Evolutionary conservation across 2,329 filamentous ascomycete species (phyloP).

Genomic region (Spiromastix sp.): DNA sequence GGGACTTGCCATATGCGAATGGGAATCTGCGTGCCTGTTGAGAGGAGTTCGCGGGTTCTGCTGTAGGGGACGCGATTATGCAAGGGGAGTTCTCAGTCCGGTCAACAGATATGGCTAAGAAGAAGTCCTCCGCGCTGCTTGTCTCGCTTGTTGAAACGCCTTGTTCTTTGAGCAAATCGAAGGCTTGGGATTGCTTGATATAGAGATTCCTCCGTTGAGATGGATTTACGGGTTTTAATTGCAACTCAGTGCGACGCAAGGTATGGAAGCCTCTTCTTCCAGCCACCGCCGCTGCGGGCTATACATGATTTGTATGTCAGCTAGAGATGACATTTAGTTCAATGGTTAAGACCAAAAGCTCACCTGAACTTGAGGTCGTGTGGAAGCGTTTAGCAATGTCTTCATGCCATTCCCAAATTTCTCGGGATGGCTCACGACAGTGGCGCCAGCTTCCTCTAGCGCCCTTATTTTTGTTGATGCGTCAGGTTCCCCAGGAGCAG

Average conservation of each 20-base stretch:
- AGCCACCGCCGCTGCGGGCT: constrained; percentile 16
- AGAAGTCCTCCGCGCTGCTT: constrained; percentile 32
- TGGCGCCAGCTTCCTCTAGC: constrained; percentile 55
- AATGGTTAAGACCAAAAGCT: constrained; percentile 2
- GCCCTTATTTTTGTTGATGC: constrained; percentile 56
- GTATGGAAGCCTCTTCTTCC: constrained; percentile 44
- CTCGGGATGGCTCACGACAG: constrained; percentile 65
- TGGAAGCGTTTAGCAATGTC: constrained; percentile 40
- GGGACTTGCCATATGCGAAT: constrained; percentile 47
- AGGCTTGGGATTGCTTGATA: constrained; percentile 43
- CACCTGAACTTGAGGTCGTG: constrained; percentile 15
- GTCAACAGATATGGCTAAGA: constrained; percentile 56
- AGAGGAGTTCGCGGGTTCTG: constrained; percentile 32
- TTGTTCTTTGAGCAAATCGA: constrained; percentile 45
- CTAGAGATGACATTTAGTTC: constrained; percentile 9
- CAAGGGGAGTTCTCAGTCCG: constrained; percentile 52
- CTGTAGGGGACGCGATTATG: constrained; percentile 49
- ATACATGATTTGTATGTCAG: neutral
- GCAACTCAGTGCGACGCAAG: constrained; percentile 14
- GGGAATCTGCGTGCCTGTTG: constrained; percentile 45
- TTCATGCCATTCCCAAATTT: constrained; percentile 63
- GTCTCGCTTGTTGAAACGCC: constrained; percentile 35
- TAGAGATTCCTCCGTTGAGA: constrained; percentile 44
- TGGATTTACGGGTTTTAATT: constrained; percentile 2
- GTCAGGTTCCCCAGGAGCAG: constrained; percentile 53